Evolutionary conservation across 441 rosid species (phyloP).

Genomic region (Raphanus hybrid): DNA sequence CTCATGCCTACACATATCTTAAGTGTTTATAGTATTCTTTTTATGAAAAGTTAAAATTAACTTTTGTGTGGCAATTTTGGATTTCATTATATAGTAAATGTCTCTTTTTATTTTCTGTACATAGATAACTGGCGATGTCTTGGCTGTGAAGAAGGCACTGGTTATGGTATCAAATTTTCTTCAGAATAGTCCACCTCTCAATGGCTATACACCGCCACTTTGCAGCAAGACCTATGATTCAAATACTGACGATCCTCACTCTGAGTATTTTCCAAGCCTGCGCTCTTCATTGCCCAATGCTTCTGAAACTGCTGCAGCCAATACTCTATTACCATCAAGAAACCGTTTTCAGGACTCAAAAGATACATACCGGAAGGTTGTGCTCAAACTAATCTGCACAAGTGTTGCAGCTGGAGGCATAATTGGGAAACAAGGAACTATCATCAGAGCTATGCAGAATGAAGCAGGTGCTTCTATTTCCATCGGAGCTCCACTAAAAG

Average conservation of each 20-base stretch:
- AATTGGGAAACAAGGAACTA: slow-evolving; percentile 64
- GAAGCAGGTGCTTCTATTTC: slow-evolving; percentile 63
- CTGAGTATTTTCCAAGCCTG: slow-evolving; percentile 58
- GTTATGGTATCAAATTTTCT: slow-evolving; percentile 55
- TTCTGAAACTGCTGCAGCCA: slow-evolving; percentile 27
- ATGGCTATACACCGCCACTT: slow-evolving; percentile 38
- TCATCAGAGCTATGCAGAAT: slow-evolving; percentile 61
- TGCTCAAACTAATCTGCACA: slow-evolving; percentile 58
- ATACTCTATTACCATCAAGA: slow-evolving; percentile 21
- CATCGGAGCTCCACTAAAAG: slow-evolving; percentile 44
- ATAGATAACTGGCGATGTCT: slow-evolving; percentile 57
- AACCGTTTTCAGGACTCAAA: slow-evolving; percentile 29
- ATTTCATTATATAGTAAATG: slow-evolving; percentile 18
- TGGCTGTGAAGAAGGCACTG: slow-evolving; percentile 70
- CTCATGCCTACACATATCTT: not conserved
- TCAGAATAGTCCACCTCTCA: slow-evolving; percentile 45
- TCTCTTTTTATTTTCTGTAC: slow-evolving; percentile 18
- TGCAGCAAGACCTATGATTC: slow-evolving; percentile 41
- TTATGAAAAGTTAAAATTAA: not conserved
- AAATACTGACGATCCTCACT: slow-evolving; percentile 45
- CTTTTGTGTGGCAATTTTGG: not conserved
- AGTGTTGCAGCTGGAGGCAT: slow-evolving; percentile 57
- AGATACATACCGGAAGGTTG: slow-evolving; percentile 45
- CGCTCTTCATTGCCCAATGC: slow-evolving; percentile 38
- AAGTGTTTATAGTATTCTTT: not conserved